A percentile compares a stretch with the other conserved stretches of the same genome.
Evolutionary conservation across 352 stramenopile species (phyloP).

Genomic region (Globisporangium splendens): DNA sequence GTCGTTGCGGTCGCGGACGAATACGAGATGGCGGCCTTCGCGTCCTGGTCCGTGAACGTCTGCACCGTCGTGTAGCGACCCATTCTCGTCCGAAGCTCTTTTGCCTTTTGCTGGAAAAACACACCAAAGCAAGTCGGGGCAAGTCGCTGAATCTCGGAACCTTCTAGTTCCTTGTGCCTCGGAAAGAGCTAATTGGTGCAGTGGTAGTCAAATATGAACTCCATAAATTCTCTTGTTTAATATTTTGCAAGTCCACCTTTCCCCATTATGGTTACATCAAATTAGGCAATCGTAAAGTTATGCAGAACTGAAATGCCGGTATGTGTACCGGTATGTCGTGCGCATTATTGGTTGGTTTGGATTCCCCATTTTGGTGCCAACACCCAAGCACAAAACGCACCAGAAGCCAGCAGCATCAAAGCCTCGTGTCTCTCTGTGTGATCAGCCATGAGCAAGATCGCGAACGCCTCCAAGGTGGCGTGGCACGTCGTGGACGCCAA

Average conservation of each 20-base stretch:
- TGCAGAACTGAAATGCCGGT: slow-evolving; percentile 2
- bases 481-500: slow-evolving; percentile 97
- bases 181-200: no score
- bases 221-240: no score
- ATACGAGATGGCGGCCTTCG: slow-evolving; percentile 68
- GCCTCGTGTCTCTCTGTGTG: not conserved
- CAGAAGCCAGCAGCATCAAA: not conserved
- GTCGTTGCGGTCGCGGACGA: slow-evolving; percentile 16
- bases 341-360: slow-evolving; percentile 1
- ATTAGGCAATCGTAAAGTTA: not conserved
- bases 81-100: slow-evolving; percentile 21
- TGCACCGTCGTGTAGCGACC: slow-evolving; percentile 80
- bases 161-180: no score
- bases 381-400: not conserved
- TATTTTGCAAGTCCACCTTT: no score
- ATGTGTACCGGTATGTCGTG: not conserved
- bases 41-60: slow-evolving; percentile 82
- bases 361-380: slow-evolving; percentile 1
- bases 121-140: no score
- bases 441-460: slow-evolving; percentile 75
- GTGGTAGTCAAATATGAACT: no score
- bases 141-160: no score
- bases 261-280: not conserved
- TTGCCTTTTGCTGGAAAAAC: not conserved
- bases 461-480: slow-evolving; percentile 73